These are phyloP conservation scores for Colletotrichum siamense DNA, from an alignment of 2,329 filamentous ascomycete genomes.

Conservation along the genomic window DNA sequence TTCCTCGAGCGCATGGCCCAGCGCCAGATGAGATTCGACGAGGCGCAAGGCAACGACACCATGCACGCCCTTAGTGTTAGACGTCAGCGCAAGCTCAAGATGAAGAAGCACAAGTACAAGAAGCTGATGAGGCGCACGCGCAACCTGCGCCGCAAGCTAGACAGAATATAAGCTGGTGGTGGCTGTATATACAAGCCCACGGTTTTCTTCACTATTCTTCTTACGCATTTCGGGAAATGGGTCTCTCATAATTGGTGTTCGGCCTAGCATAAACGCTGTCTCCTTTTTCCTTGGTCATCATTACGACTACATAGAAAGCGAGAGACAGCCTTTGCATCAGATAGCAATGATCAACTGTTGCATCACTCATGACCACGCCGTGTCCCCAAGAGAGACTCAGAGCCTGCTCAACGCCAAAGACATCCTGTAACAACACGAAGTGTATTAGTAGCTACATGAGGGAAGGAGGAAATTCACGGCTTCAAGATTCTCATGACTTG, in stretches of 20 bases:
- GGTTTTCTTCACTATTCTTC: constrained; percentile 19
- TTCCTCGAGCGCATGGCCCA: constrained; percentile 76
- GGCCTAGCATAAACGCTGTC: constrained; percentile 9
- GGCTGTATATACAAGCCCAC: constrained; percentile 29
- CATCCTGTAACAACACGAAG: constrained; percentile 17
- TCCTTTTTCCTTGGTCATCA: background rate
- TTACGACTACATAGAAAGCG: constrained; percentile 14
- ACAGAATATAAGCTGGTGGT: constrained; percentile 56
- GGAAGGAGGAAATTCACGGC: background rate
- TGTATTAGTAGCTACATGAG: constrained; percentile 18
- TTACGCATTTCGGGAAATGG: constrained; percentile 23
- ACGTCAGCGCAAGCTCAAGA: constrained; percentile 92
- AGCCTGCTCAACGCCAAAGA: background rate
- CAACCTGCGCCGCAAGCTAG: constrained; percentile 85
- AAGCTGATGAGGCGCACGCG: constrained; percentile 95
- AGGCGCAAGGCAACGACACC: constrained; percentile 50
- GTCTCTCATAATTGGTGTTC: constrained; percentile 18
- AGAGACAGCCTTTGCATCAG: constrained; percentile 19
- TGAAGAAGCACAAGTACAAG: constrained; percentile 99
- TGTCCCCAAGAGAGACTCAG: background rate
- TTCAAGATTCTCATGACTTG: background rate
- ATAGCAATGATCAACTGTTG: constrained; percentile 22
- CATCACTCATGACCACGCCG: constrained; percentile 7
- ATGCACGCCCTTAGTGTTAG: constrained; percentile 91
- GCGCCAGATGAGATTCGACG: constrained; percentile 66